Conservation (phyloP, 495 filamentous ascomycete species). For the Penicillium manginii region DNA sequence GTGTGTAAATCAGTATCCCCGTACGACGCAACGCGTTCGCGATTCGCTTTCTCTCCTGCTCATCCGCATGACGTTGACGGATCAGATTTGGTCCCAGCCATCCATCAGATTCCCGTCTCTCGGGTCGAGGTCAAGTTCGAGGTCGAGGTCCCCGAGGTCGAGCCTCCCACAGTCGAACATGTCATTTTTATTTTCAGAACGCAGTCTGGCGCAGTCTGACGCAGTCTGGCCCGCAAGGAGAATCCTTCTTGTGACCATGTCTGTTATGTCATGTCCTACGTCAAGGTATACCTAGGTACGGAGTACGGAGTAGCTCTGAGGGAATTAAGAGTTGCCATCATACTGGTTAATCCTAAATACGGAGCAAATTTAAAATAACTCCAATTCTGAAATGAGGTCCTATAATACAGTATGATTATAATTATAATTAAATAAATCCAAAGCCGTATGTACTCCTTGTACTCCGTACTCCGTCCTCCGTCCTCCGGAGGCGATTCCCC, state of each 20-base stretch:
- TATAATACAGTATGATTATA: too few species aligned
- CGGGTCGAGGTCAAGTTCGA: neutral
- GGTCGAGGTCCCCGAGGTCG: neutral
- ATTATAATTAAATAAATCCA: neutral
- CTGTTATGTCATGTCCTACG: slow-evolving; percentile 35
- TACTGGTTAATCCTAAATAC: too few species aligned
- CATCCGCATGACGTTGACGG: slow-evolving; percentile 13
- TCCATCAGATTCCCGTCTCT: neutral
- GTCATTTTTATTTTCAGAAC: slow-evolving; percentile 8
- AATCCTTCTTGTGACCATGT: slow-evolving; percentile 14
- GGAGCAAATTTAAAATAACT: too few species aligned
- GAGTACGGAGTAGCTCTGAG: neutral
- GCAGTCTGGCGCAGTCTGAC: neutral
- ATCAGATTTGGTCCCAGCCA: slow-evolving; percentile 4
- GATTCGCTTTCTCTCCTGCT: slow-evolving; percentile 5
- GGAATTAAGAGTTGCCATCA: neutral
- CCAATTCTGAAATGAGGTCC: neutral
- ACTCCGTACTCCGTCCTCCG: too few species aligned
- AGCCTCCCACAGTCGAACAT: slow-evolving; percentile 10
- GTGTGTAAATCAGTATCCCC: neutral
- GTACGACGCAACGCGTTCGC: neutral
- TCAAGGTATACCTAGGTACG: too few species aligned
- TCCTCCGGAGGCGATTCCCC: neutral
- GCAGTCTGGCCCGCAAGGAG: slow-evolving; percentile 25
- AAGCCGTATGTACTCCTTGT: neutral